Conservation (phyloP, 2,329 filamentous ascomycete species). For the Hymenoscyphus repandus region DNA sequence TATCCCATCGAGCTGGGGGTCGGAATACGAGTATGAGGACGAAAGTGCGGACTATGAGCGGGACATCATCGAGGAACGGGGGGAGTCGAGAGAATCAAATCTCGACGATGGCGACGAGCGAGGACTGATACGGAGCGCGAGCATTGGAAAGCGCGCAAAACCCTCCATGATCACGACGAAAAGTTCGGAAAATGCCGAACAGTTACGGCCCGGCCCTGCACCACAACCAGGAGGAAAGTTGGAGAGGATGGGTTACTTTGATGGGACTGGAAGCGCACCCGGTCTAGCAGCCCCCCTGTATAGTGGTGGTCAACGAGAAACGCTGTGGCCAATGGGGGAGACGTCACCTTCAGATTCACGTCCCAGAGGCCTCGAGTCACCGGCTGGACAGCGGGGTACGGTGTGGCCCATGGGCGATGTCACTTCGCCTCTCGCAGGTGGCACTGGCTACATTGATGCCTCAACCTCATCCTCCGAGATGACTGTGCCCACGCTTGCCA, state of each 20-base stretch:
- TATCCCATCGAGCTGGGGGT: conserved; percentile 64
- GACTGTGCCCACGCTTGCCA: conserved; percentile 19
- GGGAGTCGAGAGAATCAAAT: conserved; percentile 27
- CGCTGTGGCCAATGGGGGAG: conserved; percentile 10
- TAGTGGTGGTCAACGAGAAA: conserved; percentile 12
- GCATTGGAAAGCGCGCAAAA: conserved; percentile 55
- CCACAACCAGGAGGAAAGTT: conserved; percentile 36
- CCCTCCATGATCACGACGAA: conserved; percentile 49
- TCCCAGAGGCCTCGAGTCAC: neutral
- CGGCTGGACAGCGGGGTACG: neutral
- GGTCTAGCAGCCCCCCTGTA: conserved; percentile 3
- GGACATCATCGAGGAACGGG: conserved; percentile 24
- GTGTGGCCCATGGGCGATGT: conserved; percentile 24
- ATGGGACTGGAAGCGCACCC: neutral
- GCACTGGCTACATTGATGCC: conserved; percentile 26
- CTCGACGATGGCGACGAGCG: conserved; percentile 40
- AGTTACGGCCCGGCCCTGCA: conserved; percentile 19
- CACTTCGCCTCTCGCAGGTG: conserved; percentile 24
- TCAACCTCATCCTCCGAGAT: conserved; percentile 24
- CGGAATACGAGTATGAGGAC: conserved; percentile 28
- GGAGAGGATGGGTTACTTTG: conserved; percentile 27
- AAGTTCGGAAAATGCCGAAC: conserved; percentile 21
- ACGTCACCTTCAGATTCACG: neutral
- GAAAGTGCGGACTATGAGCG: conserved; percentile 19
- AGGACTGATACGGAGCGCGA: conserved; percentile 55